Evolutionary conservation across 306 rosid genomes (phyloP), one percentile per base, ranked within the genome.

Genomic region (Castanopsis chinensis): DNA sequence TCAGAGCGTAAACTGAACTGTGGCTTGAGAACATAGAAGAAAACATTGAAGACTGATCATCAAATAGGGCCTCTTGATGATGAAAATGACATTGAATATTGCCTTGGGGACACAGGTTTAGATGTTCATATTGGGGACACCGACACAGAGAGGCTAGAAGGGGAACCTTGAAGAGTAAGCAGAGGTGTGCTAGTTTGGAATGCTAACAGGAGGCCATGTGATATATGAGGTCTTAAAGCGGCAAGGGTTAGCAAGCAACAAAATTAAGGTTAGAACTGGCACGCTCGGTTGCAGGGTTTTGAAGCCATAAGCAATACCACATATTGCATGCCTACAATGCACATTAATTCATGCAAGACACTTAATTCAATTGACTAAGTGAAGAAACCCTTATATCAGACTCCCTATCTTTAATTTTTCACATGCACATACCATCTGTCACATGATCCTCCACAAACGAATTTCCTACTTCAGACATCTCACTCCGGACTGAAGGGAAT

Each of bases 101-200:
- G 92, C 89, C 84, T 86, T 5, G 99, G 96, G 61, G 99, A 95
- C 28, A 68, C 86, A 23, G 98, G 89, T 68, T 87, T 88, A 19
- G 99, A 90, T 69, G 89, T 85, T 88, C 85, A 92, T 58, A 91
- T 84, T 59, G 99, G 99, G 13, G 99, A 90, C 32, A 77, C 91
- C 3, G 91, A 87, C 6, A 91, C 91, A 30, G 98, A 95, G 32
- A 86, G 25, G 64, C 69, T 80, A 28, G 94, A 93, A 83, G 97
- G 98, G 4, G 99, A 90, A 56, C 87, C 96, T 0, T 93, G 93
- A 2, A 97, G 97, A 51, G 90, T 91, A 12, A 90, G 43, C 49
- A 86, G 89, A 76, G 99, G 98, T 12, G 97, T 90, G 83, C 58
- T 88, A 30, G 81, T 86, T 86, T 91, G 94, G 35, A 96, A 95